phyloP scores from a whole-genome alignment of 2,329 filamentous ascomycete genomes.

The Colletotrichum musicola region DNA sequence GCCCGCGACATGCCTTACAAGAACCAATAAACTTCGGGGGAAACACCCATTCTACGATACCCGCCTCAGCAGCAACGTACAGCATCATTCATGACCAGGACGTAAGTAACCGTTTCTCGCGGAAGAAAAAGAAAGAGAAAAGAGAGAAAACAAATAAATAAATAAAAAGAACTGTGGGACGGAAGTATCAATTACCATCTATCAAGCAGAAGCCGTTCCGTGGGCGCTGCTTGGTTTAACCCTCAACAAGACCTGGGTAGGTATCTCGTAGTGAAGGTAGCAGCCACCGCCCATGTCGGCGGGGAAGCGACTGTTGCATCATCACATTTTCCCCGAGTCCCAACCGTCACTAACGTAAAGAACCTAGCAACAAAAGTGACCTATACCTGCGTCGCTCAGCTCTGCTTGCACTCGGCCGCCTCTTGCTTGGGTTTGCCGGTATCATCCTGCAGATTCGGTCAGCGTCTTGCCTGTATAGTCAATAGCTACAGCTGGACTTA shows the following conservation, averaged over 20 bases:
- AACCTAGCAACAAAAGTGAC: constrained; percentile 44
- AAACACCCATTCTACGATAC: constrained; percentile 30
- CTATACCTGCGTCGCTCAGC: constrained; percentile 67
- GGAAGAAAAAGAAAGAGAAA: constrained; percentile 8
- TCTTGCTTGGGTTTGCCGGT: constrained; percentile 93
- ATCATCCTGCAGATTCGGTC: constrained; percentile 73
- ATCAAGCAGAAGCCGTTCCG: constrained; percentile 29
- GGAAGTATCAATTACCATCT: constrained; percentile 40
- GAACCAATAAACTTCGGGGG: constrained; percentile 1
- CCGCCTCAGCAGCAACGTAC: constrained; percentile 33
- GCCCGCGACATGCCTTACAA: constrained; percentile 13
- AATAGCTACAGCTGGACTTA: constrained; percentile 53
- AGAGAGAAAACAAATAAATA: neutral
- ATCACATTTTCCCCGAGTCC: constrained; percentile 18
- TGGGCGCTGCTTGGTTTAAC: constrained; percentile 18
- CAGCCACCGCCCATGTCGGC: constrained; percentile 9
- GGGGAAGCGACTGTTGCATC: constrained; percentile 21
- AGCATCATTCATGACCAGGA: constrained; percentile 35
- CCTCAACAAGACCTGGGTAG: constrained; percentile 7
- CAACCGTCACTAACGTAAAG: constrained; percentile 12
- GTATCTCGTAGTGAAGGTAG: constrained; percentile 2
- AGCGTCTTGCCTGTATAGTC: constrained; percentile 25
- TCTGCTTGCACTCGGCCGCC: constrained; percentile 96
- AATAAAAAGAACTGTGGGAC: neutral
- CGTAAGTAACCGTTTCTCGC: constrained; percentile 30